Base-by-base conservation (phyloP, 2,329 filamentous ascomycete species). In the Pseudogymnoascus sp. region DNA sequence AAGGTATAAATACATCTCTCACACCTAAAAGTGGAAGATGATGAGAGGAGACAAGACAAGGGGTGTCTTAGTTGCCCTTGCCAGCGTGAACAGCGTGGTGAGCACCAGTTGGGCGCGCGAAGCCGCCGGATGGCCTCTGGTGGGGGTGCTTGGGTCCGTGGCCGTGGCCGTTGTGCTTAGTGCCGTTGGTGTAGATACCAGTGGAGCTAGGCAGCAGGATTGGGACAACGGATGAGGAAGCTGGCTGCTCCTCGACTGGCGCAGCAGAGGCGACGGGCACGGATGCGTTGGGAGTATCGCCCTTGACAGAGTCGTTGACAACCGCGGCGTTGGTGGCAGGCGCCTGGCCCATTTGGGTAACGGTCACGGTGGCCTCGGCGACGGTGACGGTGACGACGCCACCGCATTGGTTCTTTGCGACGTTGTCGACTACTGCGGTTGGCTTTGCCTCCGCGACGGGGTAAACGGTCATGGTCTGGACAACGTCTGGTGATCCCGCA, bases 1-100 rank as follows among this genome's bases (percentile, higher is more conserved):
- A 57, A 57, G 47, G 47, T 57, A 57, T 57, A 57, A 57, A 57
- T 57, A 57, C 51, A 54, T 54, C 47, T 31, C 47, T 54, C 47
- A 54, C 47, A 57, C 51, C 51, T 57, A 21, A 57, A 18, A 57
- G 29, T 34, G 51, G 51, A 57, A n/a, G 51, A 57, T 57, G 51
- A 34, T 34, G 51, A 57, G 51, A 34, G 51, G 29, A 34, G 51
- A 34, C 12, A n/a, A 26, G 21, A 42, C 45, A n/a, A 10, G 6
- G 29, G 14, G 45, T 57, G 51, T 34, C 51, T 57, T 57, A 57
- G 51, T 57, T 62, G 23, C 21, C 36, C 14, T 61, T 23, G 26
- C 34, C 36, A 42, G 36, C 36, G 26, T 26, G 21, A 18, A n/a
- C 5, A 23, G 6, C 18, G 60, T 14, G 2, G 45, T n/a, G 59